Evolutionary conservation across 345 rosid genomes (phyloP).

Genomic region (Carallia pectinifolia): DNA sequence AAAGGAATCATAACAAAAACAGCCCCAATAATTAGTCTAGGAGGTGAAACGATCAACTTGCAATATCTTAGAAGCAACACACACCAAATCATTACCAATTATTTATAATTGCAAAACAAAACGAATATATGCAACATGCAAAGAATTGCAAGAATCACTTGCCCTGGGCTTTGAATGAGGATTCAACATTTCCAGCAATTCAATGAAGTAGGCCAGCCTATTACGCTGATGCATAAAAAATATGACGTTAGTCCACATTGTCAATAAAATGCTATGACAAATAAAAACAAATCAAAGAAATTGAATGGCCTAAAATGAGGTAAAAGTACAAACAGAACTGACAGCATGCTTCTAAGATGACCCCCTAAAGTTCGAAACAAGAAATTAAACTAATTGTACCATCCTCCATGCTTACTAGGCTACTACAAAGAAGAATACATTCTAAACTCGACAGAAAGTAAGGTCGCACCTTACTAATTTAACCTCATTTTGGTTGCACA

Average conservation of each 20-base stretch:
- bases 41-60: too few species aligned
- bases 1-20: too few species aligned
- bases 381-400: background rate
- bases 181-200: slow-evolving; percentile 90
- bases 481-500: background rate
- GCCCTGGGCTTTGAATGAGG: slow-evolving; percentile 81
- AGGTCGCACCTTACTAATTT: background rate
- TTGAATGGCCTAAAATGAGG: background rate
- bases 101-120: background rate
- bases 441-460: background rate
- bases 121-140: background rate
- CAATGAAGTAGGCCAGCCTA: slow-evolving; percentile 80
- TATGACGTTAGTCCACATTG: slow-evolving; percentile 23
- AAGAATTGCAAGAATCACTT: slow-evolving; percentile 10
- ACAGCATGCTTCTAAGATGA: background rate
- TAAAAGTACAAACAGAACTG: background rate
- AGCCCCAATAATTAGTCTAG: too few species aligned
- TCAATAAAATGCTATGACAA: background rate
- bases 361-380: background rate
- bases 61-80: too few species aligned
- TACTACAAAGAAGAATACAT: background rate
- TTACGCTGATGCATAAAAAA: slow-evolving; percentile 49
- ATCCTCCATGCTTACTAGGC: background rate
- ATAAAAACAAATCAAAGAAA: background rate
- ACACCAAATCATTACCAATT: background rate